These are phyloP conservation scores for Sphagnum magellanicum DNA, from an alignment of 228 moss, liverwort and hornwort genomes.

Conservation along the genomic window DNA sequence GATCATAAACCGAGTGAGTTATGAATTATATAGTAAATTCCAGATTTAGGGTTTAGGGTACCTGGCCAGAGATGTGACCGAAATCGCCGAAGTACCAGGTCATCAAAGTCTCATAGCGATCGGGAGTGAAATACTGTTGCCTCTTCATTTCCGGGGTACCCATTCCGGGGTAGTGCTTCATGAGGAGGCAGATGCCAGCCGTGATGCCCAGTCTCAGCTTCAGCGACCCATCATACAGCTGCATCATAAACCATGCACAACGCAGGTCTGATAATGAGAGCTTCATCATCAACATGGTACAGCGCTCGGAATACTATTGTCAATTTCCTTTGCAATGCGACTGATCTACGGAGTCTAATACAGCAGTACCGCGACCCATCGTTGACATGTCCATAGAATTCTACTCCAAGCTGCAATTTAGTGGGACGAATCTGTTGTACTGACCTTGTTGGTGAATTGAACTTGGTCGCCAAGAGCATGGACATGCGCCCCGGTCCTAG, in stretches of 20 bases:
- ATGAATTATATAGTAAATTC: too few species aligned
- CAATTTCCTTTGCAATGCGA: too few species aligned
- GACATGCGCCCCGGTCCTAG: constrained; percentile 36
- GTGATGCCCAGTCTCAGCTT: constrained; percentile 40
- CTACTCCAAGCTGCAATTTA: too few species aligned
- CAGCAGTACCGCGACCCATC: too few species aligned
- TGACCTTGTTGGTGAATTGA: constrained; percentile 55
- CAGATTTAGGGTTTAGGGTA: background rate
- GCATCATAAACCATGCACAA: constrained; percentile 5
- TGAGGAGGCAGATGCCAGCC: constrained; percentile 43
- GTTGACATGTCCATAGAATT: too few species aligned
- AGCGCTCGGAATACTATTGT: too few species aligned
- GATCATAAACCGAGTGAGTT: too few species aligned
- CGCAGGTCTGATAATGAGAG: background rate
- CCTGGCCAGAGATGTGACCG: constrained; percentile 44
- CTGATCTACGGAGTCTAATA: too few species aligned
- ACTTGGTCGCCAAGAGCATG: constrained; percentile 59
- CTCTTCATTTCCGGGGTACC: constrained; percentile 32
- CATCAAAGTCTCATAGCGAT: constrained; percentile 58
- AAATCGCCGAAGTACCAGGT: constrained; percentile 60
- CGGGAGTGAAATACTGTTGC: constrained; percentile 28
- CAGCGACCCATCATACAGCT: constrained; percentile 41
- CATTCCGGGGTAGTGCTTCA: constrained; percentile 38
- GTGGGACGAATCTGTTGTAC: too few species aligned
- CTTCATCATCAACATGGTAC: too few species aligned